Percentiles rank a stretch among this genome's conserved stretches.
Conservation (phyloP, 495 filamentous ascomycete genomes). For the Stereocaulon alpinum region DNA sequence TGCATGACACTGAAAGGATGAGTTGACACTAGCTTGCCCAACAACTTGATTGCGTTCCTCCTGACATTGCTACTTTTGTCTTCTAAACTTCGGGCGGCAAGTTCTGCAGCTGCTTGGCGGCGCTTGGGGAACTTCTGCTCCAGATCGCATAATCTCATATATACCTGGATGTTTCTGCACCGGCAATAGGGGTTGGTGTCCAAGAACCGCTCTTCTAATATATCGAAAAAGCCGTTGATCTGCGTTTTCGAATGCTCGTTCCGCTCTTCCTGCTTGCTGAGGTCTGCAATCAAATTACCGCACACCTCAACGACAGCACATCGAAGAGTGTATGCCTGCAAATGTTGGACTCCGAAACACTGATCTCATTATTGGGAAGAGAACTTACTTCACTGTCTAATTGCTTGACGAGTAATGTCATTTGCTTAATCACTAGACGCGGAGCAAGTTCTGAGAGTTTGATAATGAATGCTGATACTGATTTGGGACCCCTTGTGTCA, state of each 20-base stretch:
- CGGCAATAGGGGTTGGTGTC: conserved; percentile 97
- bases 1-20: conserved; percentile 92
- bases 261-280: conserved; percentile 82
- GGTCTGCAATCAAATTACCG: conserved; percentile 86
- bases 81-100: conserved; percentile 79
- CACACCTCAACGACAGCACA: conserved; percentile 96
- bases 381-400: conserved; percentile 76
- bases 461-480: conserved; percentile 89
- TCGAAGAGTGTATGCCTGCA: conserved; percentile 79
- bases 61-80: conserved; percentile 98
- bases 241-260: conserved; percentile 87
- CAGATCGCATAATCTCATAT: conserved; percentile 79
- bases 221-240: conserved; percentile 92
- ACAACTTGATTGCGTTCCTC: conserved; percentile 86
- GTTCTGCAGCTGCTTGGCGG: conserved; percentile 71
- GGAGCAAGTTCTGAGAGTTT: conserved; percentile 95
- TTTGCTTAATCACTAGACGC: conserved; percentile 89
- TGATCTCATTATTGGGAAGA: not conserved
- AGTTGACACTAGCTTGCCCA: conserved; percentile 76
- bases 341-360: conserved; percentile 14
- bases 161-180: conserved; percentile 85
- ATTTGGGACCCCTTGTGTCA: conserved; percentile 90
- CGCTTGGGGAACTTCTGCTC: conserved; percentile 92
- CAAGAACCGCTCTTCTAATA: conserved; percentile 89
- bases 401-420: conserved; percentile 85